A percentile compares a stretch with the other conserved stretches of the same genome.
phyloP scores from a whole-genome alignment of 805 yeast genomes.

The Candida arabinofermentans region DNA sequence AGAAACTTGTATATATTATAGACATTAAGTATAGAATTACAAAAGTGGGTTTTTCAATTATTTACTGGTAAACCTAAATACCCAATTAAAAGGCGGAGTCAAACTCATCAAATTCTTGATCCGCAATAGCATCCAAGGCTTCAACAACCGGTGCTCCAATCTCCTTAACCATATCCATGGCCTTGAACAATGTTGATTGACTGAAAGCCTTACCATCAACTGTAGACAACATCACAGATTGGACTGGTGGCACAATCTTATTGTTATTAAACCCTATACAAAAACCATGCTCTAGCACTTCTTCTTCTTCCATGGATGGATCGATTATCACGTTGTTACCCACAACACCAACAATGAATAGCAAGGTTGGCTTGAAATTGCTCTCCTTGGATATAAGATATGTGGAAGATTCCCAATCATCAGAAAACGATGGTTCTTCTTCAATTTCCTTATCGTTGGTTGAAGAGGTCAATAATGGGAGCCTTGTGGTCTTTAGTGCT shows the following conservation, averaged over 20 bases:
- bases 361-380: slow-evolving; percentile 63
- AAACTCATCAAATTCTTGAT: slow-evolving; percentile 33
- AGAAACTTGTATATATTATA: not conserved
- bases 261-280: slow-evolving; percentile 68
- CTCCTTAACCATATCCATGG: slow-evolving; percentile 53
- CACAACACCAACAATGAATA: slow-evolving; percentile 71
- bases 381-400: slow-evolving; percentile 38
- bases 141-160: slow-evolving; percentile 61
- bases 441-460: slow-evolving; percentile 65
- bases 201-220: slow-evolving; percentile 53
- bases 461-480: slow-evolving; percentile 70
- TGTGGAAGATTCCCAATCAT: slow-evolving; percentile 69
- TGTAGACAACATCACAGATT: slow-evolving; percentile 57
- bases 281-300: slow-evolving; percentile 81
- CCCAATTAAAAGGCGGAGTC: slow-evolving; percentile 19
- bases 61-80: not conserved
- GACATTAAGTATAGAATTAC: not conserved
- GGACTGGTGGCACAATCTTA: slow-evolving; percentile 68
- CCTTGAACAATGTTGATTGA: slow-evolving; percentile 43
- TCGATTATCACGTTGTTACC: slow-evolving; percentile 71
- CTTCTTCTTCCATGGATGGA: slow-evolving; percentile 86
- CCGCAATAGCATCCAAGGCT: slow-evolving; percentile 50
- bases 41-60: too few relatives aligned
- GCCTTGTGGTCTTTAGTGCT: slow-evolving; percentile 72
- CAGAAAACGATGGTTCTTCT: slow-evolving; percentile 88